These are phyloP conservation scores for Suhomyces canberraensis DNA, from an alignment of 805 yeast species.

Conservation along the genomic window DNA sequence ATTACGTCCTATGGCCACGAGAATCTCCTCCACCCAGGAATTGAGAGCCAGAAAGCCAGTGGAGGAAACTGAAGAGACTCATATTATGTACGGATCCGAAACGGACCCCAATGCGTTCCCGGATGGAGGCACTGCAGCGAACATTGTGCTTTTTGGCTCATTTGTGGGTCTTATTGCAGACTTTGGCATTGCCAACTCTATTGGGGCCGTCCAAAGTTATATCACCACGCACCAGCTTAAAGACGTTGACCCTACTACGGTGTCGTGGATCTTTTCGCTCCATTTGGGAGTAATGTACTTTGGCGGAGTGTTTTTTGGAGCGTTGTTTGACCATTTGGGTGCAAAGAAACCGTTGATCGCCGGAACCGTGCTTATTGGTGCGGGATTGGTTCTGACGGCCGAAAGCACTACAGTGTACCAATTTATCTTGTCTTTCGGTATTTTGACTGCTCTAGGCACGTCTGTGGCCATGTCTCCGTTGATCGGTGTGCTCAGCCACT, in stretches of 20 bases:
- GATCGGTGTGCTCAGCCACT: constrained; percentile 43
- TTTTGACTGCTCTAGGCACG: constrained; percentile 45
- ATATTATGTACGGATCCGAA: constrained; percentile 16
- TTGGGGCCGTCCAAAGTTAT: constrained; percentile 21
- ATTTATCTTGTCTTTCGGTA: constrained; percentile 50
- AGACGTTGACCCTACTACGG: constrained; percentile 10
- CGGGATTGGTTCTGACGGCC: constrained; percentile 45
- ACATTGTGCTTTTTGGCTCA: constrained; percentile 16
- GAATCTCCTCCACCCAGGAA: constrained; percentile 1
- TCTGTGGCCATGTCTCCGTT: constrained; percentile 43
- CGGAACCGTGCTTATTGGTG: constrained; percentile 34
- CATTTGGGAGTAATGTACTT: constrained; percentile 17
- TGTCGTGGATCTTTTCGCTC: constrained; percentile 20
- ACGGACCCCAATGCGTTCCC: constrained; percentile 15
- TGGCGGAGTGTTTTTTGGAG: constrained; percentile 40
- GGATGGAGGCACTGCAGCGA: constrained; percentile 19
- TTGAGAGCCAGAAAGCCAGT: not conserved
- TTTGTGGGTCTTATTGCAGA: constrained; percentile 19
- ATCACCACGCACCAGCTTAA: constrained; percentile 15
- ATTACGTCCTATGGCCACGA: not conserved
- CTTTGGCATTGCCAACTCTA: constrained; percentile 19
- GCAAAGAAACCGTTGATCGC: constrained; percentile 33
- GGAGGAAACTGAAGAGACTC: not conserved
- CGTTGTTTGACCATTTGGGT: constrained; percentile 46
- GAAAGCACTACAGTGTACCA: constrained; percentile 45